Evolutionary conservation across 805 yeast species (phyloP).

Genomic region (Debaryomyces prosopidis): DNA sequence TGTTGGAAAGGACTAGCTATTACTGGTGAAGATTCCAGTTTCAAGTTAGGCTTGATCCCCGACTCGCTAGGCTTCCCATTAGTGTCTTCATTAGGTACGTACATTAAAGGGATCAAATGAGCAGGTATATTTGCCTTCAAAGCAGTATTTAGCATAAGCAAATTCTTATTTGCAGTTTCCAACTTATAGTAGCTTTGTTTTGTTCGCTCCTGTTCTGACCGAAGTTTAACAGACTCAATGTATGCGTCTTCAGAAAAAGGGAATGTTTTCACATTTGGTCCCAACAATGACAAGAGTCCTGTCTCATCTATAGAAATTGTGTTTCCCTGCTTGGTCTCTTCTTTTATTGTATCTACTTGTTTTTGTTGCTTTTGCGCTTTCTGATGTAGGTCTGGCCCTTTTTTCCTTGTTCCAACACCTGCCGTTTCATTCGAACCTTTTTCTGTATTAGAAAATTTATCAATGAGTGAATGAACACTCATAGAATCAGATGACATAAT

Average conservation of each 20-base stretch:
- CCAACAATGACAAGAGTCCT: slow-evolving; percentile 44
- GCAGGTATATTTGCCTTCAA: slow-evolving; percentile 63
- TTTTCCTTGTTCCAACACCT: neutral
- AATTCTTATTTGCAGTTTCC: slow-evolving; percentile 59
- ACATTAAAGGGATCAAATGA: slow-evolving; percentile 59
- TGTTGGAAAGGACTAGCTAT: slow-evolving; percentile 11
- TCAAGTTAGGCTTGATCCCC: neutral
- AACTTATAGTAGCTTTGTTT: slow-evolving; percentile 74
- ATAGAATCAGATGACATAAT: slow-evolving; percentile 25
- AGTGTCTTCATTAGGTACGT: slow-evolving; percentile 32
- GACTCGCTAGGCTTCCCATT: neutral
- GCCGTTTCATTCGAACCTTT: slow-evolving; percentile 3
- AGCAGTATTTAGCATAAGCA: slow-evolving; percentile 65
- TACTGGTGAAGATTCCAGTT: neutral
- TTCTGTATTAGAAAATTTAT: slow-evolving; percentile 18
- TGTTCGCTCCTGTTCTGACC: slow-evolving; percentile 76
- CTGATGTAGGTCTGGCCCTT: slow-evolving; percentile 2
- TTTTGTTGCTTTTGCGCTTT: neutral
- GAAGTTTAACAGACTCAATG: slow-evolving; percentile 55
- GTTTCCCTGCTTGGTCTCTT: neutral
- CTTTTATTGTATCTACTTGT: neutral
- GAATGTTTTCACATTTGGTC: slow-evolving; percentile 53
- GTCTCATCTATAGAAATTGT: slow-evolving; percentile 7
- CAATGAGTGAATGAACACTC: slow-evolving; percentile 45
- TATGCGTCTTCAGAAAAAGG: slow-evolving; percentile 60